Percentiles rank a stretch among this genome's conserved stretches.
These are phyloP conservation scores for Fusarium sp. DNA, from an alignment of 2,329 filamentous ascomycete genomes.

Conservation along the genomic window DNA sequence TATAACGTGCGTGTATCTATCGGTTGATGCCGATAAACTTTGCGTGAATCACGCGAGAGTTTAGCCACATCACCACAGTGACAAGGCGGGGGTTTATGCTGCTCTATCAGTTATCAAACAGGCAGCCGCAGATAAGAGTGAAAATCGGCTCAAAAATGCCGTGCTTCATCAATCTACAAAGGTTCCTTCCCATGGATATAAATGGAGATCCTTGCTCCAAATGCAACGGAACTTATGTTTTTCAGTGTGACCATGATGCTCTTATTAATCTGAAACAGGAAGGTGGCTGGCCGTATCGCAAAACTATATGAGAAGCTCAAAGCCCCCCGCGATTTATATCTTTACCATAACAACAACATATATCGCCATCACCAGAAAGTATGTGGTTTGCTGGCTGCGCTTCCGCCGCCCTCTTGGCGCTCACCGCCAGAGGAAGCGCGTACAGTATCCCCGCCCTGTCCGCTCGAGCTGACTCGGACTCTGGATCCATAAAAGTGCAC, in stretches of 20 bases:
- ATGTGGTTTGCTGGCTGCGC: slow-evolving; percentile 22
- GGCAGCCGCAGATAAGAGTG: not conserved
- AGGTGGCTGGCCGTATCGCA: not conserved
- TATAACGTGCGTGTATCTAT: not conserved
- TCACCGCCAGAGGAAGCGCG: not conserved
- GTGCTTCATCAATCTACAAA: slow-evolving; percentile 5
- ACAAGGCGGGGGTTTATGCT: not conserved
- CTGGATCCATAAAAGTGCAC: slow-evolving; percentile 9
- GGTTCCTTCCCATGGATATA: not conserved
- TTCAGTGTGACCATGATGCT: not conserved
- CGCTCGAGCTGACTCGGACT: not conserved
- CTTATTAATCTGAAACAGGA: slow-evolving; percentile 20
- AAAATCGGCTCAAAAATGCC: not conserved
- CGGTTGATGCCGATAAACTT: not conserved
- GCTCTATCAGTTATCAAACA: not conserved
- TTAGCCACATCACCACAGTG: not conserved
- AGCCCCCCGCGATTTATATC: not conserved
- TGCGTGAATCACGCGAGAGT: not conserved
- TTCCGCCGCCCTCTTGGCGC: not conserved
- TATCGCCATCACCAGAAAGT: not conserved
- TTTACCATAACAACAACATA: not conserved
- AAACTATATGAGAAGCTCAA: not conserved
- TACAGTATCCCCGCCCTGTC: slow-evolving; percentile 1
- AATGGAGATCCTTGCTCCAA: slow-evolving; percentile 15
- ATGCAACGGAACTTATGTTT: slow-evolving; percentile 26